Evolutionary conservation across 106 monocot species (phyloP).

Genomic region (Allium fistulosum): DNA sequence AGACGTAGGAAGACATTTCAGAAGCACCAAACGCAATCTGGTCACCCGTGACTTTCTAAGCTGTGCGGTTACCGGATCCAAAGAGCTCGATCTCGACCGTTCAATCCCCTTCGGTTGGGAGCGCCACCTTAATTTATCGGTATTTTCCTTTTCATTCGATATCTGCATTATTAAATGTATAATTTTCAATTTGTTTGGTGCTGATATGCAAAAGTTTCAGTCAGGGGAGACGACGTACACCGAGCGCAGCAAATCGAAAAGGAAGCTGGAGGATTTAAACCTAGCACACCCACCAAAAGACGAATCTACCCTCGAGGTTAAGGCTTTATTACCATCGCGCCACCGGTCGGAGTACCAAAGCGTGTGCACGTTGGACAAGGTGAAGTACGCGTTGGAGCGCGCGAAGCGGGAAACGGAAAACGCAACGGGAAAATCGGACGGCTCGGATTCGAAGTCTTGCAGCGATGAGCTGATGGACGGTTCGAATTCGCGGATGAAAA

Average conservation of each 20-base stretch:
- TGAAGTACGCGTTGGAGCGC: conserved; percentile 54
- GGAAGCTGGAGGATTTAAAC: conserved; percentile 40
- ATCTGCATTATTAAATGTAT: background rate
- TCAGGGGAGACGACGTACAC: conserved; percentile 26
- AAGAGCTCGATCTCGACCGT: conserved; percentile 30
- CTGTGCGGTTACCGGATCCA: conserved; percentile 1
- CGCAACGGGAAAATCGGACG: conserved; percentile 3
- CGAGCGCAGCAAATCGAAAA: conserved; percentile 7
- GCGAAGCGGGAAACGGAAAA: conserved; percentile 26
- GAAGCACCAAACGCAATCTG: conserved; percentile 10
- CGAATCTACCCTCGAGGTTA: conserved; percentile 23
- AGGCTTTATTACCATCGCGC: background rate
- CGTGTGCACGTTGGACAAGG: conserved; percentile 72
- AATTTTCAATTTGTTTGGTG: background rate
- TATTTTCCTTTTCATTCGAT: background rate
- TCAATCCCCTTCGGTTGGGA: conserved; percentile 17
- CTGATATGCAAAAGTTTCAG: conserved; percentile 1
- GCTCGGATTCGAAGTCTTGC: background rate
- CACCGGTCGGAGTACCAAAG: conserved; percentile 31
- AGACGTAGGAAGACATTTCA: conserved; percentile 19
- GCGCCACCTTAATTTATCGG: conserved; percentile 16
- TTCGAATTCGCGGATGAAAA: conserved; percentile 8
- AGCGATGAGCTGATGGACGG: conserved; percentile 18
- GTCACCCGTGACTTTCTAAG: conserved; percentile 28
- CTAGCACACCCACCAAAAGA: conserved; percentile 23